Evolutionary conservation across 352 stramenopile species (phyloP).

Genomic region (Globisporangium okanoganense): DNA sequence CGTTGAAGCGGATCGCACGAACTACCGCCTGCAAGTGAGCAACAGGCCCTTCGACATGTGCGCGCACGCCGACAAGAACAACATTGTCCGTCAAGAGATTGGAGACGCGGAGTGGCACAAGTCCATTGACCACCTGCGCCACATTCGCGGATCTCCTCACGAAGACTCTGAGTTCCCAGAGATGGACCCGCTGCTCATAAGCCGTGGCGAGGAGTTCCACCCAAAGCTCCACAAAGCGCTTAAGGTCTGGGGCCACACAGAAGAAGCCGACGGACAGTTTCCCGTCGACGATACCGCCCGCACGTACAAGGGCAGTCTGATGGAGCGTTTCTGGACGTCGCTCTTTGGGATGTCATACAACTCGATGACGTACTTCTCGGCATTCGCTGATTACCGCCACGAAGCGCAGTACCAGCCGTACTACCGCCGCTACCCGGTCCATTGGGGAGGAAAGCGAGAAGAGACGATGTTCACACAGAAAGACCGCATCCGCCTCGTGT

Average conservation of each 20-base stretch:
- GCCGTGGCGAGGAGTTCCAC: constrained; percentile 59
- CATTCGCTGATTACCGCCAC: constrained; percentile 72
- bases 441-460: constrained; percentile 64
- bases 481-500: constrained; percentile 70
- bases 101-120: constrained; percentile 42
- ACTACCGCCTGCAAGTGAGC: constrained; percentile 71
- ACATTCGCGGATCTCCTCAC: constrained; percentile 33
- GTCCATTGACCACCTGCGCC: constrained; percentile 55
- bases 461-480: constrained; percentile 80
- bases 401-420: constrained; percentile 73
- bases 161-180: constrained; percentile 44
- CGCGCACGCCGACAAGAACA: constrained; percentile 55
- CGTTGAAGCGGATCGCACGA: constrained; percentile 62
- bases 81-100: constrained; percentile 44
- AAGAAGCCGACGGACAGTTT: constrained; percentile 67
- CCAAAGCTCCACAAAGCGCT: constrained; percentile 49
- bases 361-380: constrained; percentile 75
- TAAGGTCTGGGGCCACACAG: constrained; percentile 66
- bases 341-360: constrained; percentile 71
- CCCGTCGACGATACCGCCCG: constrained; percentile 43
- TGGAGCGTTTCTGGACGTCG: constrained; percentile 45
- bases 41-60: constrained; percentile 64
- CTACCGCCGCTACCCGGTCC: constrained; percentile 76
- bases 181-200: constrained; percentile 72
- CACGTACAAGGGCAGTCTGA: constrained; percentile 12